Base-by-base conservation (phyloP, 257 asterid species). In the Jaltomata sinuosa region DNA sequence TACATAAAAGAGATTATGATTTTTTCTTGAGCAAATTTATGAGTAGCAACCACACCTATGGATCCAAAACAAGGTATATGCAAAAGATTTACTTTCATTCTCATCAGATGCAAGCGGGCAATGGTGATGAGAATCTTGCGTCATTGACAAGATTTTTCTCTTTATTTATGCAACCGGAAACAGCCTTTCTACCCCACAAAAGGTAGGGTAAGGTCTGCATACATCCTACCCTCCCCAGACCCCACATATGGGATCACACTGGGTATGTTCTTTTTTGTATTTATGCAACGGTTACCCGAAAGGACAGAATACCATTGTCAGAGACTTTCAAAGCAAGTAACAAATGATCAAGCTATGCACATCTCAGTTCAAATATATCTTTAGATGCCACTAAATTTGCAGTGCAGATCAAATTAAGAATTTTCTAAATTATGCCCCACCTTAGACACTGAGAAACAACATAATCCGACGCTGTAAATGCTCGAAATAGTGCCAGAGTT, bases 401-500 rank as follows among this genome's bases (percentile, higher is more conserved):
- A 74, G 55, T 22, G 57, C 57, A 74, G n/a, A 45, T 45, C 15
- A 74, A 74, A 74, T 45, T 45, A 59, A 74, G 59, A 74, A 42
- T 74, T 25, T 45, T 22, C 21, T 15, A 45, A 50, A 61, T 71
- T 22, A 27, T 27, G 83, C 31, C 87, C 84, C 85, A 93, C 99
- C 99, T 91, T 67, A 95, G 93, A 87, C 99, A 87, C 89, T 95
- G 99, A 83, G 99, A 96, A 88, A 97, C 90, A 86, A 97, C 97
- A 85, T 97, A 97, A 54, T 95, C 99, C 59, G 92, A 84, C 32
- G 93, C 98, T 72, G 97, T 76, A 87, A 91, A 93, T 65, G 98
- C 88, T 90, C 94, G 91, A 82, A 95, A 95, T 69, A 97, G 92
- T 42, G 98, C 96, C 85, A 94, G 89, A 88, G 87, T 97, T 72